These are phyloP conservation scores for Oenanthe sinensis DNA, from an alignment of 129 eudicot species.

Conservation along the genomic window DNA sequence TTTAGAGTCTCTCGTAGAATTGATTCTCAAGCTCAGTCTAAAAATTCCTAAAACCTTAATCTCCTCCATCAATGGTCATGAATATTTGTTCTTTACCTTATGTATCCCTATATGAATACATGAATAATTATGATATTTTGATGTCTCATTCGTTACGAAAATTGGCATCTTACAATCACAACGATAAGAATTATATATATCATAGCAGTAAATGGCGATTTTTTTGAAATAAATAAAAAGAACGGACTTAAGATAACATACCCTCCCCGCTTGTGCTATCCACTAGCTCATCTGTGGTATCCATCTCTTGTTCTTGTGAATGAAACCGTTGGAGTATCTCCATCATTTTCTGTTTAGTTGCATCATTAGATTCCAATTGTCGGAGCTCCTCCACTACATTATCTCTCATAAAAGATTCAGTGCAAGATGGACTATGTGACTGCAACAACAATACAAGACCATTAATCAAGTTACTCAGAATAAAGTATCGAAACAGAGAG, in stretches of 20 bases:
- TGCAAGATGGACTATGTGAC: conserved; percentile 85
- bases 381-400: conserved; percentile 75
- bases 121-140: too few species aligned
- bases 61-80: too few species aligned
- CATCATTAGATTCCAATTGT: conserved; percentile 55
- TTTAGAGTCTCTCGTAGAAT: too few species aligned
- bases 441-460: conserved; percentile 17
- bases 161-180: background rate
- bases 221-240: background rate
- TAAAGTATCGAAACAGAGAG: background rate
- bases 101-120: too few species aligned
- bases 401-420: conserved; percentile 93
- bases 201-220: background rate
- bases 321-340: conserved; percentile 71
- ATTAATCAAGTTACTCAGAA: conserved; percentile 4
- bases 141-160: too few species aligned
- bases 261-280: conserved; percentile 58
- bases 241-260: conserved; percentile 12
- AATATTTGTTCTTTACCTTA: too few species aligned
- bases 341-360: conserved; percentile 63
- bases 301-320: conserved; percentile 72
- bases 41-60: too few species aligned
- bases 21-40: too few species aligned
- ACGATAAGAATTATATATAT: background rate
- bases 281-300: conserved; percentile 45